Conservation (phyloP, 306 rosid genomes). For the Begonia loranthoides region DNA sequence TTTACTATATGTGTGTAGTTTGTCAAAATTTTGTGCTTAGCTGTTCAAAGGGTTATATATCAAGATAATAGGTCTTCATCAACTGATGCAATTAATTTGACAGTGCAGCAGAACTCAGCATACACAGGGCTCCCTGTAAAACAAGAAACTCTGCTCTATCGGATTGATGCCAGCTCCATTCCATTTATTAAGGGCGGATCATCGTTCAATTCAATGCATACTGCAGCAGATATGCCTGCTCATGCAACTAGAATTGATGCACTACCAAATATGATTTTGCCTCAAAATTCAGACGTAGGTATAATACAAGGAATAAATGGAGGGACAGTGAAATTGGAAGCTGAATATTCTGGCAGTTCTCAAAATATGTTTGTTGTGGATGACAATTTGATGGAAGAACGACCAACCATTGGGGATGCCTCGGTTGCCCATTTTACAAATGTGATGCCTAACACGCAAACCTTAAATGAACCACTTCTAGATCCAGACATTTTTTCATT, state of each 20-base stretch:
- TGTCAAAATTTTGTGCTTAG: no score
- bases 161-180: conserved; percentile 38
- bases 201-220: conserved; percentile 45
- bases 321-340: conserved; percentile 34
- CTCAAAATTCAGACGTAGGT: conserved; percentile 47
- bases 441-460: conserved; percentile 42
- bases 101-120: conserved; percentile 54
- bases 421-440: conserved; percentile 40
- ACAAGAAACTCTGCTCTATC: conserved; percentile 54
- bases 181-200: conserved; percentile 54
- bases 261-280: conserved; percentile 35
- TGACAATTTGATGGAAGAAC: conserved; percentile 43
- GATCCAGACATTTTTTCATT: conserved; percentile 43
- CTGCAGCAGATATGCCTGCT: conserved; percentile 40
- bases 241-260: conserved; percentile 50
- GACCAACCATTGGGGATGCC: conserved; percentile 49
- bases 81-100: conserved; percentile 3
- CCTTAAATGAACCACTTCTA: conserved; percentile 41
- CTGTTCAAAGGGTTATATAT: not conserved
- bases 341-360: conserved; percentile 53
- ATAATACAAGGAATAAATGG: conserved; percentile 66
- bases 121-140: conserved; percentile 35
- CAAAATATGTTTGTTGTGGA: conserved; percentile 45
- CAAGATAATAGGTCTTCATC: no score
- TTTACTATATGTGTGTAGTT: conserved; percentile 8